Conservation (phyloP, 2,329 filamentous ascomycete species). For the Cercospora sp. region DNA sequence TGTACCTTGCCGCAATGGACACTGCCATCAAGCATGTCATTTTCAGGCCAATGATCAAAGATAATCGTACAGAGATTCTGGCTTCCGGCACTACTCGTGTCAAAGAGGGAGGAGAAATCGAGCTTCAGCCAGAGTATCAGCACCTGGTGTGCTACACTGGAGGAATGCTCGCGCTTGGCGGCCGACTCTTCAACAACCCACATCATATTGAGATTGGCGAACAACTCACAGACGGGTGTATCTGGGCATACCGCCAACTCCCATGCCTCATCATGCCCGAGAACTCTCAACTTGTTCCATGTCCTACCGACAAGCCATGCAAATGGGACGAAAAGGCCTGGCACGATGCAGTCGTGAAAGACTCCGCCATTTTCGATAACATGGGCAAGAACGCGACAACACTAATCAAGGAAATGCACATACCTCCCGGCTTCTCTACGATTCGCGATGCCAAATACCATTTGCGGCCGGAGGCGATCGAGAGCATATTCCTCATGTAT, state of each 20-base stretch:
- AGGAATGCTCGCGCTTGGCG: constrained; percentile 68
- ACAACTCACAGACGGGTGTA: constrained; percentile 62
- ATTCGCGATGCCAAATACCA: constrained; percentile 62
- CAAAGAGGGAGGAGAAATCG: constrained; percentile 23
- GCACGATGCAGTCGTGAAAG: constrained; percentile 42
- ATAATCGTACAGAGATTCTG: constrained; percentile 44
- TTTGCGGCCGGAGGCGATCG: constrained; percentile 74
- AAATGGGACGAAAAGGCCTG: constrained; percentile 52
- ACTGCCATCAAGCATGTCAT: constrained; percentile 49
- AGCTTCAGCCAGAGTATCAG: constrained; percentile 48
- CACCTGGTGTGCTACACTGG: constrained; percentile 72
- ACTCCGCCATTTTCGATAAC: constrained; percentile 28
- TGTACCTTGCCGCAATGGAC: constrained; percentile 51
- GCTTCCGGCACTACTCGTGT: constrained; percentile 51
- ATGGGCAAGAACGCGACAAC: constrained; percentile 31
- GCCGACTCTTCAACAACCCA: constrained; percentile 58
- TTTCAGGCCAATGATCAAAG: constrained; percentile 47
- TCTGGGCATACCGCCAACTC: constrained; percentile 61
- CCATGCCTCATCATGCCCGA: constrained; percentile 64
- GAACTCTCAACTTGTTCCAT: constrained; percentile 53
- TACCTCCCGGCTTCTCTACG: constrained; percentile 58
- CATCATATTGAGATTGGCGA: constrained; percentile 58
- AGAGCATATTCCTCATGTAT: constrained; percentile 77
- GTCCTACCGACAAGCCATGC: constrained; percentile 43
- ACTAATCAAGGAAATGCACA: constrained; percentile 44